Evolutionary conservation across 2,329 filamentous ascomycete species (phyloP).

Genomic region (Gaeumannomyces sp.): DNA sequence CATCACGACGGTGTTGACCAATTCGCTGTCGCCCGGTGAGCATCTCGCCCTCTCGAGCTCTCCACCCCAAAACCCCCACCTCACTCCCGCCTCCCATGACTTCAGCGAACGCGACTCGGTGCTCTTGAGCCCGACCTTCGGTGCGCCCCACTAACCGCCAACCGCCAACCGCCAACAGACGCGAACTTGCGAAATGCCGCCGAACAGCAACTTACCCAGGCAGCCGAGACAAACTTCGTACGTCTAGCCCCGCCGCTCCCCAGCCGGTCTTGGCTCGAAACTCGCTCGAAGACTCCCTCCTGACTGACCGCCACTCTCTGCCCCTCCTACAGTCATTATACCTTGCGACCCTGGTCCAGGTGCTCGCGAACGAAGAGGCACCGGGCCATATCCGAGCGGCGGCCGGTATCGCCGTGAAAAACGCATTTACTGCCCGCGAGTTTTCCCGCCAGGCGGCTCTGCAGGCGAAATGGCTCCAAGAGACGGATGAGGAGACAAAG

Average conservation of each 20-base stretch:
- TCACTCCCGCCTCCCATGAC: no score
- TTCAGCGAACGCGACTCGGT: background rate
- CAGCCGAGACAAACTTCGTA: conserved; percentile 95
- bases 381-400: conserved; percentile 82
- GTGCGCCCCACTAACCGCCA: conserved; percentile 12
- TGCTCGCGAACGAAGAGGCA: conserved; percentile 85
- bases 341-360: conserved; percentile 83
- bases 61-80: background rate
- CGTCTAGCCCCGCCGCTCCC: conserved; percentile 21
- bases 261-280: conserved; percentile 2
- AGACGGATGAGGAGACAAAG: conserved; percentile 78
- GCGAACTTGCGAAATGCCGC: conserved; percentile 81
- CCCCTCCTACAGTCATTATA: conserved; percentile 66
- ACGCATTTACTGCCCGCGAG: conserved; percentile 94
- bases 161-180: conserved; percentile 51
- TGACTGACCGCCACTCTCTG: background rate
- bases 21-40: conserved; percentile 92
- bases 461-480: conserved; percentile 86
- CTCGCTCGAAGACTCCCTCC: conserved; percentile 12
- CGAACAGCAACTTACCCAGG: conserved; percentile 88
- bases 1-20: conserved; percentile 95
- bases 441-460: conserved; percentile 79
- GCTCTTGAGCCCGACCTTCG: conserved; percentile 11
- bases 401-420: conserved; percentile 94
- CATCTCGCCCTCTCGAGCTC: conserved; percentile 17